These are phyloP conservation scores for Colletotrichum phormii DNA, from an alignment of 2,329 filamentous ascomycete genomes.

Conservation along the genomic window DNA sequence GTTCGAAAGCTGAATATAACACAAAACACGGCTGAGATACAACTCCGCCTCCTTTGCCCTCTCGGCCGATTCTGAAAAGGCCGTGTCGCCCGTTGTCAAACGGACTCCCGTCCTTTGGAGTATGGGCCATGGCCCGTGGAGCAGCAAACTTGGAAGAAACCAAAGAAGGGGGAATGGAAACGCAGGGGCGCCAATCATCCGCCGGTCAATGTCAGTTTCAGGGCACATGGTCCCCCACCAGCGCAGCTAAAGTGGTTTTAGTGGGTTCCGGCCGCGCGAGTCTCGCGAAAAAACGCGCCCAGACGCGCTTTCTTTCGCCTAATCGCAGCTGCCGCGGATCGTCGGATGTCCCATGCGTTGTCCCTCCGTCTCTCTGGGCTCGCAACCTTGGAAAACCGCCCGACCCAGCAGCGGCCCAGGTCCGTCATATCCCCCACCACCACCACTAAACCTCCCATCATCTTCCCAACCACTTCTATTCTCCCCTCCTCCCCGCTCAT, in stretches of 20 bases:
- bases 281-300: constrained; percentile 36
- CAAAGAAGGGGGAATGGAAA: neutral
- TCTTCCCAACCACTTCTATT: neutral
- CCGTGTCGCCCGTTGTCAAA: neutral
- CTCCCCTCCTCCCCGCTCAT: neutral
- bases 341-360: constrained; percentile 22
- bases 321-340: constrained; percentile 8
- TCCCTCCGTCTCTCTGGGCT: neutral
- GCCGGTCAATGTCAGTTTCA: constrained; percentile 27
- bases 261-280: constrained; percentile 5
- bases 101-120: neutral
- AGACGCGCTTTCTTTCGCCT: constrained; percentile 20
- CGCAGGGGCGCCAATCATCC: constrained; percentile 21
- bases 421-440: neutral
- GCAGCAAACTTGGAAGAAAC: neutral
- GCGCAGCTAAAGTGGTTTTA: constrained; percentile 1
- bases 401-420: constrained; percentile 1
- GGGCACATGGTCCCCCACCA: constrained; percentile 1
- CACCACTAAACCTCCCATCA: constrained; percentile 9
- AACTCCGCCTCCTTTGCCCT: neutral
- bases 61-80: neutral
- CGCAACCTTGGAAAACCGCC: constrained; percentile 16
- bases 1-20: neutral
- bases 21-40: neutral
- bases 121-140: neutral